phyloP scores from a whole-genome alignment of 768 basidiomycete genomes.

The Chalciporus sphaerocephalus region DNA sequence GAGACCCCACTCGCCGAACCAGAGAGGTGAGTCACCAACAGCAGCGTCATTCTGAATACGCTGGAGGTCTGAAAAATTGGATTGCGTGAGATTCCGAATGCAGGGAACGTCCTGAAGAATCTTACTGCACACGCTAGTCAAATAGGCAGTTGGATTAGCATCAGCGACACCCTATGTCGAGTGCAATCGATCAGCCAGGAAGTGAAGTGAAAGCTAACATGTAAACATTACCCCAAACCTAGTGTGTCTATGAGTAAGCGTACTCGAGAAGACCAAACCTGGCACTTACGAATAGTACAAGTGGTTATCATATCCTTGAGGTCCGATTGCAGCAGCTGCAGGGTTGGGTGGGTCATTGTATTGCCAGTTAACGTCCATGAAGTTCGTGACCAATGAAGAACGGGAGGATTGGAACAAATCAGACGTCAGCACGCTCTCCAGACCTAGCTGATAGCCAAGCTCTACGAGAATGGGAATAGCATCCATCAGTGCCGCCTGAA shows the following conservation, averaged over 20 bases:
- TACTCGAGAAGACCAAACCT: neutral
- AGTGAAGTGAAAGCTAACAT: neutral
- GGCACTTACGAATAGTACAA: conserved; percentile 63
- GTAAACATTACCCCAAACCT: conserved; percentile 53
- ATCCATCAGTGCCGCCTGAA: conserved; percentile 31
- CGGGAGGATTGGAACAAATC: conserved; percentile 14
- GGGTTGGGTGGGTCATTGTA: conserved; percentile 66
- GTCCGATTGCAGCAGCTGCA: conserved; percentile 60
- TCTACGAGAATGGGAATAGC: conserved; percentile 36
- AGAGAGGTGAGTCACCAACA: conserved; percentile 43
- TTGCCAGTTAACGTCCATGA: conserved; percentile 83
- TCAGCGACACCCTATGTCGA: conserved; percentile 62
- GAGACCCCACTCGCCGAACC: conserved; percentile 61
- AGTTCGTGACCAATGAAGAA: conserved; percentile 39
- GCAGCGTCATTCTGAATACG: conserved; percentile 48
- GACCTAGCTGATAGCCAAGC: conserved; percentile 19
- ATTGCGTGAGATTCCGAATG: neutral
- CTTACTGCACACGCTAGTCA: conserved; percentile 67
- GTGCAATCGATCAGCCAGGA: conserved; percentile 6
- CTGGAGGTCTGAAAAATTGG: conserved; percentile 47
- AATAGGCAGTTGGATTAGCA: conserved; percentile 58
- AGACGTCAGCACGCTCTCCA: conserved; percentile 24
- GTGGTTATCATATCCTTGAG: conserved; percentile 75
- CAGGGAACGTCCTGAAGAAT: conserved; percentile 4
- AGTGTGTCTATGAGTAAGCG: conserved; percentile 6